Percentiles rank a stretch among this genome's conserved stretches.
Conservation (phyloP, 2,329 filamentous ascomycete genomes). For the Colletotrichum orchidophilum region DNA sequence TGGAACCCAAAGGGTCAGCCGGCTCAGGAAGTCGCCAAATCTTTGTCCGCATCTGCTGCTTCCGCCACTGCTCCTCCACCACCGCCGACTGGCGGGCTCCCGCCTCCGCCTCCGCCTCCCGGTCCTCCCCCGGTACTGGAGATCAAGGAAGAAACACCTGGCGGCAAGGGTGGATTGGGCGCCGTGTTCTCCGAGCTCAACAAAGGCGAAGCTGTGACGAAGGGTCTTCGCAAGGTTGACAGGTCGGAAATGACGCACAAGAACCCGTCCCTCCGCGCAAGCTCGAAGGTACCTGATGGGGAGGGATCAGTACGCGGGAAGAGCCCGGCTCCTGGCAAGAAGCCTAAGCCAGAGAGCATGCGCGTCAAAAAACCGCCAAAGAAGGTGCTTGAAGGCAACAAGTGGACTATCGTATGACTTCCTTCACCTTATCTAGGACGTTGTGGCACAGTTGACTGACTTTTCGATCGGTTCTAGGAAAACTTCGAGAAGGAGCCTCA, state of each 20-base stretch:
- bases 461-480: conserved; percentile 63
- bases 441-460: neutral
- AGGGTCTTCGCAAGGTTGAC: conserved; percentile 91
- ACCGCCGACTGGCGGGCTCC: conserved; percentile 62
- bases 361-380: conserved; percentile 82
- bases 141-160: conserved; percentile 59
- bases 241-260: conserved; percentile 98
- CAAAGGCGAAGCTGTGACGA: conserved; percentile 87
- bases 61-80: conserved; percentile 56
- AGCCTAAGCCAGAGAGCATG: conserved; percentile 88
- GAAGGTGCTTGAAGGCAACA: conserved; percentile 86
- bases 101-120: conserved; percentile 76
- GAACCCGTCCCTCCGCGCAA: conserved; percentile 85
- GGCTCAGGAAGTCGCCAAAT: conserved; percentile 71
- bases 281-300: conserved; percentile 73
- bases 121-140: conserved; percentile 75
- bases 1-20: conserved; percentile 87
- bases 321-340: conserved; percentile 88
- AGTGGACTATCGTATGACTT: conserved; percentile 82
- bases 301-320: conserved; percentile 71
- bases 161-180: conserved; percentile 71
- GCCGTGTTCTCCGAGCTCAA: conserved; percentile 95
- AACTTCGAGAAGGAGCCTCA: conserved; percentile 83
- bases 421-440: neutral
- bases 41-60: conserved; percentile 59